Evolutionary conservation across 78 protist species (phyloP).

Genomic region (Fonticula alba): DNA sequence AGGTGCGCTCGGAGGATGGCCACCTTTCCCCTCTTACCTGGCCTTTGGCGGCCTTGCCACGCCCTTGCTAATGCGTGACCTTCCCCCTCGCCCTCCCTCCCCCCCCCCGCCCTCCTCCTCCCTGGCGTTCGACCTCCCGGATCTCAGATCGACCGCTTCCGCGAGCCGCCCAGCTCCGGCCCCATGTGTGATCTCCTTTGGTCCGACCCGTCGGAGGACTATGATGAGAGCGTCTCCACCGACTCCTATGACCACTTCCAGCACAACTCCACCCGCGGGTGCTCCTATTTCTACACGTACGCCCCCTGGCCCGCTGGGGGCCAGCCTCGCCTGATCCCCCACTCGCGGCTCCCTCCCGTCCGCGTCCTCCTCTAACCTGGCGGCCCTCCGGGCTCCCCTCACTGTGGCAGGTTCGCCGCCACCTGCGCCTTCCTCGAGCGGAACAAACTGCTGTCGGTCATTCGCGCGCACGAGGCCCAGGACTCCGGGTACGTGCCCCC

Average conservation of each 20-base stretch:
- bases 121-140: too few relatives aligned
- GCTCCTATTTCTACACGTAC: slow-evolving; percentile 62
- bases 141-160: slow-evolving; percentile 69
- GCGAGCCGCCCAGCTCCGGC: slow-evolving; percentile 85
- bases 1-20: not conserved
- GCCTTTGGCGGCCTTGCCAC: not conserved
- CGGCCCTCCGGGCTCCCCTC: not conserved
- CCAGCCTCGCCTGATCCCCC: too few relatives aligned
- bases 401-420: slow-evolving; percentile 37
- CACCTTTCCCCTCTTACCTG: not conserved
- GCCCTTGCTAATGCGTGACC: not conserved
- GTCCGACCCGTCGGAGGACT: slow-evolving; percentile 90
- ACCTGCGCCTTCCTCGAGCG: slow-evolving; percentile 64
- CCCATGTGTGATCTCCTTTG: slow-evolving; percentile 90
- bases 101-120: not conserved
- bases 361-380: not conserved
- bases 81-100: too few relatives aligned
- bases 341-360: not conserved
- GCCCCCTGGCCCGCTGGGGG: not conserved
- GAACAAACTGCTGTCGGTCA: slow-evolving; percentile 71
- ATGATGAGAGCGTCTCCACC: slow-evolving; percentile 3
- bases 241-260: slow-evolving; percentile 2
- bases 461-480: slow-evolving; percentile 98
- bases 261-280: slow-evolving; percentile 74
- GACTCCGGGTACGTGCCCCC: slow-evolving; percentile 56